Percentiles rank a stretch among this genome's conserved stretches.
Conservation (phyloP, 768 basidiomycete genomes). For the Naematelia encephala region DNA sequence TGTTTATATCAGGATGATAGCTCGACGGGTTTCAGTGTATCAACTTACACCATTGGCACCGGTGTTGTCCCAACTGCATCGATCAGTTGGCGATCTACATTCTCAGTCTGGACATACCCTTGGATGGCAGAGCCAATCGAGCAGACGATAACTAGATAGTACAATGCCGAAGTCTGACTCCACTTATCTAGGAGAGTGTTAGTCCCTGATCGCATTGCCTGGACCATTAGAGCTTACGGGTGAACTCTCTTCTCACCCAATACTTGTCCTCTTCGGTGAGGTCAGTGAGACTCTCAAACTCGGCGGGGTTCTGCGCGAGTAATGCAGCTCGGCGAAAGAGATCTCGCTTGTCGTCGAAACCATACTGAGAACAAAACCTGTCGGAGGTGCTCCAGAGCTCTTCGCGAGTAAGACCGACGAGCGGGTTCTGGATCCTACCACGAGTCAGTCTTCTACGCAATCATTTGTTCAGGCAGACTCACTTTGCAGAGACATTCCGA, state of each 20-base stretch:
- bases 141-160: constrained; percentile 35
- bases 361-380: constrained; percentile 15
- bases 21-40: background rate
- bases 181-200: background rate
- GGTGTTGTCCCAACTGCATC: constrained; percentile 10
- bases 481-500: background rate
- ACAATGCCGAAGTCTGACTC: constrained; percentile 30
- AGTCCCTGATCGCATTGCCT: constrained; percentile 8
- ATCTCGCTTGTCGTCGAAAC: constrained; percentile 18
- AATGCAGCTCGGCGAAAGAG: constrained; percentile 25
- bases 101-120: constrained; percentile 38
- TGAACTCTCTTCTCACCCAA: constrained; percentile 36
- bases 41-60: constrained; percentile 34
- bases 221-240: constrained; percentile 37
- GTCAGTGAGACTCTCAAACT: constrained; percentile 21
- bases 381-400: constrained; percentile 18
- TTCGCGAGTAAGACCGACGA: constrained; percentile 28
- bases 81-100: background rate
- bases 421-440: constrained; percentile 24
- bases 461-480: background rate
- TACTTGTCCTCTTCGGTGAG: constrained; percentile 42
- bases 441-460: background rate
- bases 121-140: constrained; percentile 44
- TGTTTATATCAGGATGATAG: background rate
- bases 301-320: constrained; percentile 26